Percentiles rank a stretch among this genome's conserved stretches.
phyloP scores from a whole-genome alignment of 805 yeast species.

The Limtongozyma cylindracea region DNA sequence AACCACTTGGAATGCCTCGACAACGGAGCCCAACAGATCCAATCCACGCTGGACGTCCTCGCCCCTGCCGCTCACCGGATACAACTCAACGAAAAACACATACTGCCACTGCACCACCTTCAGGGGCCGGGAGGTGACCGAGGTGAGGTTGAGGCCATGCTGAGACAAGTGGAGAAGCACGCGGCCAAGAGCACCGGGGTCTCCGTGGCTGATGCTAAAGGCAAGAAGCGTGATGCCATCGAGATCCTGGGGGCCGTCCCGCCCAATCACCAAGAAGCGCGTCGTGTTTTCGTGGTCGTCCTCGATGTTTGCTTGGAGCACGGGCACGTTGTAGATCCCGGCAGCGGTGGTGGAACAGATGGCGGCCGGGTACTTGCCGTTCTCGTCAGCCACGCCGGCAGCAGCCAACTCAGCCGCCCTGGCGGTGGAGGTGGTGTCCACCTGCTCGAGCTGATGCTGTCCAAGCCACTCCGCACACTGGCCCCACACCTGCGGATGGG shows the following conservation, averaged over 20 bases:
- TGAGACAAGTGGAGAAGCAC: conserved; percentile 32
- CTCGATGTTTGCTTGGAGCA: conserved; percentile 21
- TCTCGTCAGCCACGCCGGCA: conserved; percentile 15
- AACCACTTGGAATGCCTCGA: too few species aligned
- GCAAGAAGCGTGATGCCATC: conserved; percentile 25
- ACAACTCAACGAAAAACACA: conserved; percentile 61
- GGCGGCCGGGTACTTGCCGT: conserved; percentile 16
- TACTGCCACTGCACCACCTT: conserved; percentile 50
- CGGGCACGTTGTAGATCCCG: conserved; percentile 1
- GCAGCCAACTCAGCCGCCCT: conserved; percentile 57
- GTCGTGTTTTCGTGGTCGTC: conserved; percentile 64
- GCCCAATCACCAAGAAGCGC: conserved; percentile 48
- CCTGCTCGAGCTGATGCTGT: conserved; percentile 5
- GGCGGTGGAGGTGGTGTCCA: conserved; percentile 33
- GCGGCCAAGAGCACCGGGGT: conserved; percentile 52
- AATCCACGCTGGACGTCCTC: too few species aligned
- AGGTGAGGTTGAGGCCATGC: conserved; percentile 33
- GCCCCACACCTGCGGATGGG: conserved; percentile 98
- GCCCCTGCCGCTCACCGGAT: too few species aligned
- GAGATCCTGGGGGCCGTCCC: conserved; percentile 1
- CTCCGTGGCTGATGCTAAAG: conserved; percentile 34
- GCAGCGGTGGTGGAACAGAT: conserved; percentile 3
- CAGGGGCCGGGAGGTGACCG: conserved; percentile 62
- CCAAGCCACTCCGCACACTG: conserved; percentile 44
- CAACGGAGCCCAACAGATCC: too few species aligned